Evolutionary conservation across 352 stramenopile species (phyloP).

Genomic region (Globisporangium iwayamae): DNA sequence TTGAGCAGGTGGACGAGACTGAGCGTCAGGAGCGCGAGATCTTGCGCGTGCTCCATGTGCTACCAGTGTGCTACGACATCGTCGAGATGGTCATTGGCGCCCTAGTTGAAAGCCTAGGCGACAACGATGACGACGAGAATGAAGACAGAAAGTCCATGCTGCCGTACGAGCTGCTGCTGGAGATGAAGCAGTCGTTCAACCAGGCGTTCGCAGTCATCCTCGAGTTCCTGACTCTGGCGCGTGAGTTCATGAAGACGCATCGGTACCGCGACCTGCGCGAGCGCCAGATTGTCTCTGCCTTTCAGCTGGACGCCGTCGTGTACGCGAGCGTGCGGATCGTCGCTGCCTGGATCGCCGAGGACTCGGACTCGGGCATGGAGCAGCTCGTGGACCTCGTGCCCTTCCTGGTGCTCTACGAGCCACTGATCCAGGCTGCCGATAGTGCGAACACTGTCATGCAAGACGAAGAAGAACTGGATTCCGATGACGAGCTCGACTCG

Average conservation of each 20-base stretch:
- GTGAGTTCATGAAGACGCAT: conserved; percentile 73
- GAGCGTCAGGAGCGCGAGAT: conserved; percentile 49
- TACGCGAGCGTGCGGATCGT: conserved; percentile 75
- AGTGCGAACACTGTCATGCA: not conserved
- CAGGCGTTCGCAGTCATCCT: conserved; percentile 73
- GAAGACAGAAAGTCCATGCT: conserved; percentile 36
- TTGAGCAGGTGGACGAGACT: conserved; percentile 42
- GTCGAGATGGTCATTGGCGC: conserved; percentile 68
- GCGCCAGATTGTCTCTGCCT: conserved; percentile 27
- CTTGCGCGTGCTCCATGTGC: conserved; percentile 44
- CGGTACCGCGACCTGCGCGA: conserved; percentile 50
- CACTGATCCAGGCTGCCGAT: conserved; percentile 5
- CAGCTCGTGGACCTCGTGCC: conserved; percentile 67
- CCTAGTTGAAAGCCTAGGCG: conserved; percentile 42
- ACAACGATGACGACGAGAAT: conserved; percentile 1
- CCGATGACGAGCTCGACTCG: conserved; percentile 69
- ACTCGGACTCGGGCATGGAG: conserved; percentile 68
- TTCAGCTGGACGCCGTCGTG: conserved; percentile 67
- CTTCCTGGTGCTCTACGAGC: conserved; percentile 77
- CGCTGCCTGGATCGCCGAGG: conserved; percentile 80
- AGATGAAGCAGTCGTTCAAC: conserved; percentile 71
- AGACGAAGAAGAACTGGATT: conserved; percentile 37
- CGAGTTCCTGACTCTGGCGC: conserved; percentile 59
- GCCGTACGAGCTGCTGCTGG: conserved; percentile 63
- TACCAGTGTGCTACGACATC: conserved; percentile 77